Evolutionary conservation across 768 basidiomycete genomes (phyloP), one percentile per base, ranked within the genome.

Genomic region (Kwoniella mangroviensis): DNA sequence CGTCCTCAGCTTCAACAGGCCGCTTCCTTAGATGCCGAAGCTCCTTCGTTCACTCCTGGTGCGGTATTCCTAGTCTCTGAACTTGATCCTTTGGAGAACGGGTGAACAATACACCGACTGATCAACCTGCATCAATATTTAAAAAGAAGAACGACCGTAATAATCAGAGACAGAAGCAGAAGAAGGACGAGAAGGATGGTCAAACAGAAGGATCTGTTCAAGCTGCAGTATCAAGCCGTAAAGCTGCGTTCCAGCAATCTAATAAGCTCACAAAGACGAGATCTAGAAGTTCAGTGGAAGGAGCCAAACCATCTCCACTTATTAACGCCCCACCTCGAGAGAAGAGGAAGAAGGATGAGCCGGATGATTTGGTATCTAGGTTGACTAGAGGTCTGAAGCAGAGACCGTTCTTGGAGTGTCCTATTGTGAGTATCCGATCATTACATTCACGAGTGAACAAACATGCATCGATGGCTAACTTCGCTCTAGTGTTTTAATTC

Each of bases 401-500:
- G 22, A 67, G 68, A 52, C 80, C 80, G 40, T 81, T 77, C 52
- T 49, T 80, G 15, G 80, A 81, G 69, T 81, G 80, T 62, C 80
- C 80, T 2, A 81, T 81, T 43, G 80, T 81, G 68, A 72, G 78
- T 74, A 22, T 40, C 41, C 34, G 34, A 34, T 34, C 34, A 34
- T 34, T 34, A 5, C 34, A 1, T 13, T 56, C 22, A 53, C 58
- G 28, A 24, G 13, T 43, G 11, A 40, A 42, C 40, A 2, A 24
- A 6, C 3, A 52, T 40, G 24, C 42, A 52, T 22, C 17, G 34
- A 51, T 19, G 15, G 22, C 34, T 51, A 21, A 40, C 13, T 52
- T 19, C 40, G 13, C 62, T 12, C 2, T 28, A 82, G 81, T 98
- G 96, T 81, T 94, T 94, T 82, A 88, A 87, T 42, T 72, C 89